Evolutionary conservation across 2,329 filamentous ascomycete genomes (phyloP).

Genomic region (Exophiala oligosperma): DNA sequence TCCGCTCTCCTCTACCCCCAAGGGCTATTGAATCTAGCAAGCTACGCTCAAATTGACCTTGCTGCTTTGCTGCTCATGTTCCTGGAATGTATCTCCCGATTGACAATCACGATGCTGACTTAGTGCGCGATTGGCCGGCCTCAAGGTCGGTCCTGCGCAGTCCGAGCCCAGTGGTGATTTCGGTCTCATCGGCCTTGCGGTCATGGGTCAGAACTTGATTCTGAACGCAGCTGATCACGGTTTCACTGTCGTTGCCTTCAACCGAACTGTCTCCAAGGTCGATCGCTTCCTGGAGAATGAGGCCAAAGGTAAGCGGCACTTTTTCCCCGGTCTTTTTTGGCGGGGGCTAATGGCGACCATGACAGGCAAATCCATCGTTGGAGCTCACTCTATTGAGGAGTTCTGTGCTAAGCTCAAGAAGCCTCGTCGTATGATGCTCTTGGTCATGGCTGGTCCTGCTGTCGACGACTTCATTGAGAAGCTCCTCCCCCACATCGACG

Average conservation of each 20-base stretch:
- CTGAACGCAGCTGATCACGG: slow-evolving; percentile 86
- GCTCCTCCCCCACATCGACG: slow-evolving; percentile 77
- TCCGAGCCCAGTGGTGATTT: slow-evolving; percentile 70
- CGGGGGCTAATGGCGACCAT: slow-evolving; percentile 37
- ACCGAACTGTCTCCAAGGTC: slow-evolving; percentile 98
- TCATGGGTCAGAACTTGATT: slow-evolving; percentile 88
- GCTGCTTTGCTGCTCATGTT: slow-evolving; percentile 1
- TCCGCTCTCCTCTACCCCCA: background rate
- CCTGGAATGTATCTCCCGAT: slow-evolving; percentile 19
- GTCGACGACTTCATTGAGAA: slow-evolving; percentile 99
- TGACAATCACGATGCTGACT: slow-evolving; percentile 45
- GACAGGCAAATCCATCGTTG: slow-evolving; percentile 84
- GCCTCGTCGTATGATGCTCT: slow-evolving; percentile 94
- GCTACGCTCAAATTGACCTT: background rate
- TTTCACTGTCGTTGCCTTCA: slow-evolving; percentile 97
- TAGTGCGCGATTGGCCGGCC: slow-evolving; percentile 74
- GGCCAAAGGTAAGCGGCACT: slow-evolving; percentile 65
- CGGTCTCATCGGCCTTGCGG: slow-evolving; percentile 88
- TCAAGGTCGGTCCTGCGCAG: slow-evolving; percentile 66
- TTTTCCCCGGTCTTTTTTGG: background rate
- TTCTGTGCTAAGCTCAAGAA: slow-evolving; percentile 96
- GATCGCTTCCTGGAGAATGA: slow-evolving; percentile 89
- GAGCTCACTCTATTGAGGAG: slow-evolving; percentile 90
- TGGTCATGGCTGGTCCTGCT: slow-evolving; percentile 96
- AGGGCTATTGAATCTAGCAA: background rate